phyloP scores from a whole-genome alignment of 2,329 filamentous ascomycete species.

The Lachnellula occidentalis region DNA sequence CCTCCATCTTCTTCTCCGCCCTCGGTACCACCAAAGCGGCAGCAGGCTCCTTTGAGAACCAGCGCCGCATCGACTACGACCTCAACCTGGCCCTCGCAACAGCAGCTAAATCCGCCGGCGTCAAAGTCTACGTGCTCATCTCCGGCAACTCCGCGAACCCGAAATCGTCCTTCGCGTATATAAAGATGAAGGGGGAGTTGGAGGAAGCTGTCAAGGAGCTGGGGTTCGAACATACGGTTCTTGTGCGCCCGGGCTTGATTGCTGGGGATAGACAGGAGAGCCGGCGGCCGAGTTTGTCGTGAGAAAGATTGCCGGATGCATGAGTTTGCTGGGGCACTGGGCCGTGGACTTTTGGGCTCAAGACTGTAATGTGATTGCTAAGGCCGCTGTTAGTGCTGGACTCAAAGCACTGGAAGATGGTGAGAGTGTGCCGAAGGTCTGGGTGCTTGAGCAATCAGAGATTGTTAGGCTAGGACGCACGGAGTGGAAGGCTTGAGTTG shows the following conservation, averaged over 20 bases:
- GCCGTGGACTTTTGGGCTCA: constrained; percentile 61
- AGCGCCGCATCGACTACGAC: constrained; percentile 85
- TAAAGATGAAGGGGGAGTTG: constrained; percentile 78
- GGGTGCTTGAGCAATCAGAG: constrained; percentile 42
- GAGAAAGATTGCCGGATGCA: constrained; percentile 47
- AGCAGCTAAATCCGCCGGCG: constrained; percentile 67
- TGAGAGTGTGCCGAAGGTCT: constrained; percentile 39
- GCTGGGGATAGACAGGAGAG: constrained; percentile 62
- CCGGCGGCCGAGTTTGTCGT: constrained; percentile 53
- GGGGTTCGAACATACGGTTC: constrained; percentile 71
- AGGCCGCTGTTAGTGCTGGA: constrained; percentile 46
- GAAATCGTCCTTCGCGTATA: constrained; percentile 49
- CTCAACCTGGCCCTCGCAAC: constrained; percentile 74
- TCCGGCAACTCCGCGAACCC: constrained; percentile 40
- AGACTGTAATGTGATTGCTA: constrained; percentile 55
- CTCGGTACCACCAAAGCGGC: constrained; percentile 73
- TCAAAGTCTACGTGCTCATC: constrained; percentile 54
- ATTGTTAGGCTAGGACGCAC: constrained; percentile 46
- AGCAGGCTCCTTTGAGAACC: constrained; percentile 71
- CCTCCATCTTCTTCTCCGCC: constrained; percentile 66
- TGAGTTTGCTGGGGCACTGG: constrained; percentile 50
- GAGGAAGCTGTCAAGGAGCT: constrained; percentile 70
- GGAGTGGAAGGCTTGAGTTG: constrained; percentile 30
- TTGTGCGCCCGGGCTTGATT: constrained; percentile 71
- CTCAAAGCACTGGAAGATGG: constrained; percentile 39